Base-by-base conservation (phyloP, 169 alveolate genomes). In the Babesia ovis region DNA sequence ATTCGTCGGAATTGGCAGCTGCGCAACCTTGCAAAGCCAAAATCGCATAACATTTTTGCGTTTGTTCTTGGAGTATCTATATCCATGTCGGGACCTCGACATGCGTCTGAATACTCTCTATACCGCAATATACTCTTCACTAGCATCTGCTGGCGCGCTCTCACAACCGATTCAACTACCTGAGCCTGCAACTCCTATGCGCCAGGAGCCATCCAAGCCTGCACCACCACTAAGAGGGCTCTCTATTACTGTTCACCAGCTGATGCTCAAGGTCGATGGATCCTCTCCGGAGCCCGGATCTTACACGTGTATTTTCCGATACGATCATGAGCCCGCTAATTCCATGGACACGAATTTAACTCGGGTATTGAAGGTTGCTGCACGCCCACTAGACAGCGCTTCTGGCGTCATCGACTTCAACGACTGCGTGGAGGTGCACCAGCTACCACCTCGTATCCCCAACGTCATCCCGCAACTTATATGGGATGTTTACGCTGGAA, bases 71-170 rank as follows among this genome's bases (percentile, higher is more conserved):
- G 95, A 91, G 80, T 91, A 91, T 71, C 80, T 91, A 25, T 90
- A 87, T 75, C 95, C 95, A 37, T 91, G 95, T 74, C 62, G 95
- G 69, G 93, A 91, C 9, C 91, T 91, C 32, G 95, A 91, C 46
- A 76, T 89, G 34, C 86, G 95, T 35, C 74, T 91, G 45, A 90
- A 91, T 68, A 79, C 95, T 0, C 73, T 91, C 34, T 91, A 91
- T 68, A 91, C 92, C 31, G 87, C 94, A 34, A 84, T 91, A n/a
- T 91, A 91, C 71, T 71, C 84, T n/a, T 76, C 71, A 22, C 72
- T 81, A 16, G 34, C 76, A 22, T 72, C 60, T 41, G 76, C 48
- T 18, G 83, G 86, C 9, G 37, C 34, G 6, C 76, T 42, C 23
- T 1, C 56, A 23, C 34, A 34, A 8, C 53, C 54, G n/a, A 42